These are phyloP conservation scores for Irpex rosettiformis DNA, from an alignment of 1,284 basidiomycete genomes.

Conservation along the genomic window DNA sequence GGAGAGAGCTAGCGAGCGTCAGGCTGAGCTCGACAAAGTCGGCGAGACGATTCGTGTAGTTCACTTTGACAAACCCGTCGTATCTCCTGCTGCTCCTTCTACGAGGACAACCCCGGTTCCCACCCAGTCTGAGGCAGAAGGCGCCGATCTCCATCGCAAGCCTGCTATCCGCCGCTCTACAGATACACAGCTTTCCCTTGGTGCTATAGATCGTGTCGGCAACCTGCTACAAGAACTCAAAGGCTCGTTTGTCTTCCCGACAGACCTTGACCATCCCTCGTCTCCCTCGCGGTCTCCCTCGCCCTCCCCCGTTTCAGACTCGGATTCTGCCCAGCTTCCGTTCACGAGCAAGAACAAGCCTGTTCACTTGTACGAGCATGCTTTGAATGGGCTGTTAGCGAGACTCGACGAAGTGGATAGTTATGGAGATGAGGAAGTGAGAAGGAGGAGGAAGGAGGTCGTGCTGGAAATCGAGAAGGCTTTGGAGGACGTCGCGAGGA, in stretches of 20 bases:
- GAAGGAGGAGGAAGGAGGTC: constrained; percentile 53
- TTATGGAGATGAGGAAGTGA: constrained; percentile 53
- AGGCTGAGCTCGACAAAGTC: constrained; percentile 14
- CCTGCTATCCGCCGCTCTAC: constrained; percentile 17
- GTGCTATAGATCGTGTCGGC: constrained; percentile 25
- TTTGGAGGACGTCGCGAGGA: constrained; percentile 40
- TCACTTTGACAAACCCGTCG: background rate
- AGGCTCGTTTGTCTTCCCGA: constrained; percentile 31
- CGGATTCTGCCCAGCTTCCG: constrained; percentile 20
- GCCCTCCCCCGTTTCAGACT: background rate
- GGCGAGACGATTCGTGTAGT: constrained; percentile 12
- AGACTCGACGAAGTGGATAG: constrained; percentile 67
- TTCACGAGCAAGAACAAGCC: constrained; percentile 45
- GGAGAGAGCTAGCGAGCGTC: background rate
- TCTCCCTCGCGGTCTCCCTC: constrained; percentile 1
- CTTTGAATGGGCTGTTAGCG: constrained; percentile 57
- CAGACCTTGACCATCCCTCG: constrained; percentile 28
- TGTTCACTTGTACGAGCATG: constrained; percentile 47
- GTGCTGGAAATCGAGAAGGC: constrained; percentile 64
- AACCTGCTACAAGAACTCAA: constrained; percentile 26
- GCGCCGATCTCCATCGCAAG: constrained; percentile 19
- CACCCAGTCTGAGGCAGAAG: background rate
- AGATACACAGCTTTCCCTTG: constrained; percentile 21
- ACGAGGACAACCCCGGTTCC: background rate
- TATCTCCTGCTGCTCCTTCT: background rate